Evolutionary conservation across 768 basidiomycete species (phyloP).

Genomic region (Trametes cingulata): DNA sequence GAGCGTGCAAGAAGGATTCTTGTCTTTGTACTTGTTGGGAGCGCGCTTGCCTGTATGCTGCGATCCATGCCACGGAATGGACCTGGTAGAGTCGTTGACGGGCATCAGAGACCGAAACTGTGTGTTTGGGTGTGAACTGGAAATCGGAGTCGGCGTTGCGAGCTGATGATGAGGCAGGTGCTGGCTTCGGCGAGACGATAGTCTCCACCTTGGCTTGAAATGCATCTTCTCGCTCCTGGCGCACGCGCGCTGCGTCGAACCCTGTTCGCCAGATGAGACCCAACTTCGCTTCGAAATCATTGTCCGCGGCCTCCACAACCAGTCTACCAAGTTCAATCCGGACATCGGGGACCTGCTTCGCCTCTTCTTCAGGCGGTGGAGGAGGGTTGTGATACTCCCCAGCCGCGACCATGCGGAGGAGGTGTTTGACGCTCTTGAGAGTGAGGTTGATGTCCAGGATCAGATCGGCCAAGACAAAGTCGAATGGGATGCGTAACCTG

Average conservation of each 20-base stretch:
- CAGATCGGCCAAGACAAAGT: slow-evolving; percentile 74
- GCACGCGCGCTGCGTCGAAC: slow-evolving; percentile 63
- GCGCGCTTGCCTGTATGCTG: slow-evolving; percentile 39
- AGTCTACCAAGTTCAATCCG: slow-evolving; percentile 58
- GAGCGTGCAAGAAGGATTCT: slow-evolving; percentile 7
- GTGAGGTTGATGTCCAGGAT: slow-evolving; percentile 69
- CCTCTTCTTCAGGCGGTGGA: slow-evolving; percentile 67
- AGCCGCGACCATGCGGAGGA: slow-evolving; percentile 53
- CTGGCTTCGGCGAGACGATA: slow-evolving; percentile 47
- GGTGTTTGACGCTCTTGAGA: slow-evolving; percentile 73
- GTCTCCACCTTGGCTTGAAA: slow-evolving; percentile 79
- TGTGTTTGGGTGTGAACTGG: slow-evolving; percentile 63
- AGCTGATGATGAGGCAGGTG: slow-evolving; percentile 21
- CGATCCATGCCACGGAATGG: slow-evolving; percentile 72
- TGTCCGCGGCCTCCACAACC: slow-evolving; percentile 79
- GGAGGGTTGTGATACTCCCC: slow-evolving; percentile 56
- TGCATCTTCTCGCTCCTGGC: slow-evolving; percentile 76
- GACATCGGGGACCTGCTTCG: slow-evolving; percentile 71
- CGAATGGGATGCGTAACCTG: slow-evolving; percentile 77
- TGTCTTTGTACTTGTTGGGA: slow-evolving; percentile 40
- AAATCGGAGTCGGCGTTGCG: slow-evolving; percentile 48
- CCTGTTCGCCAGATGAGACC: slow-evolving; percentile 77
- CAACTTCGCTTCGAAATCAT: slow-evolving; percentile 77
- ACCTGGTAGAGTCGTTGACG: slow-evolving; percentile 64
- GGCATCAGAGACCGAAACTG: slow-evolving; percentile 73